Percentiles rank a stretch among this genome's conserved stretches.
These are phyloP conservation scores for Torulaspora globosa DNA, from an alignment of 1,139 yeast species.

Conservation along the genomic window DNA sequence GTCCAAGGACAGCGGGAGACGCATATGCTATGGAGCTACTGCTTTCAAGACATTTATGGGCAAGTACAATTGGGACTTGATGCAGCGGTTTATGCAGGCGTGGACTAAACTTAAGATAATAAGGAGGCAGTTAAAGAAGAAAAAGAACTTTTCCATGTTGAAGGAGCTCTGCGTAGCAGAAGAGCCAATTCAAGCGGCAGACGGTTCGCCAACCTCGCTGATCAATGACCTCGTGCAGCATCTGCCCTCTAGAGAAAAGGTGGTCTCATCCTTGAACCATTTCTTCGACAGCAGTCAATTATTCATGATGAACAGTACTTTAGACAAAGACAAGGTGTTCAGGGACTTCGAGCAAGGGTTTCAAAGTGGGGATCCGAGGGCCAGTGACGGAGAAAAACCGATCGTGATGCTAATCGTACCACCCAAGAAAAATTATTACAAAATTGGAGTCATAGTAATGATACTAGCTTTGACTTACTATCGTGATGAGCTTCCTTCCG, in stretches of 20 bases:
- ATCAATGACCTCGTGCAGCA: constrained; percentile 1
- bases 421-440: constrained; percentile 18
- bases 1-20: constrained; percentile 15
- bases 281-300: constrained; percentile 10
- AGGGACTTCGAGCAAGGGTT: constrained; percentile 15
- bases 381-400: constrained; percentile 13
- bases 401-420: constrained; percentile 16
- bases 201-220: not conserved
- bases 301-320: constrained; percentile 7
- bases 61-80: constrained; percentile 10
- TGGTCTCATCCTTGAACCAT: not conserved
- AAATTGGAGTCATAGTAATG: constrained; percentile 20
- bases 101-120: constrained; percentile 18
- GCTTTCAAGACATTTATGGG: constrained; percentile 24
- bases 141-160: constrained; percentile 15
- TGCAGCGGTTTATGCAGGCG: constrained; percentile 16
- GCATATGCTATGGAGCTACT: constrained; percentile 25
- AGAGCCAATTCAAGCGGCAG: not conserved
- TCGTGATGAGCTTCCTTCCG: constrained; percentile 8
- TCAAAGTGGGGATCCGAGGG: constrained; percentile 7
- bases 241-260: constrained; percentile 11
- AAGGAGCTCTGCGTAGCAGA: constrained; percentile 14
- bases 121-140: constrained; percentile 23
- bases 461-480: constrained; percentile 15
- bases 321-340: constrained; percentile 12